These are phyloP conservation scores for Hyphodiscus sp. DNA, from an alignment of 2,329 filamentous ascomycete genomes.

Conservation along the genomic window DNA sequence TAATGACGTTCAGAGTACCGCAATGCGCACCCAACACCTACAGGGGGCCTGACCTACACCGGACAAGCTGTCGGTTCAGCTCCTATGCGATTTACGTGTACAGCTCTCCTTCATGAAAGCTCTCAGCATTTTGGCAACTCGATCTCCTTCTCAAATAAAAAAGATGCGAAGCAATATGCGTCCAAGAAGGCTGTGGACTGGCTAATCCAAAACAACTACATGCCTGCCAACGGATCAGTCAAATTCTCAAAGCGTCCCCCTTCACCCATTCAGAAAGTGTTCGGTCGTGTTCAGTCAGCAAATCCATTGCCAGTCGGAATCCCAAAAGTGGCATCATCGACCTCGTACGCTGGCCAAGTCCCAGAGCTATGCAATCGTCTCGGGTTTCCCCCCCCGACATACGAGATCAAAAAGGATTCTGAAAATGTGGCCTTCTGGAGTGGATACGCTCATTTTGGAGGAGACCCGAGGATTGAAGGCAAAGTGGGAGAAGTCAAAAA, in stretches of 20 bases:
- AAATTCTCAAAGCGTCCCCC: conserved; percentile 20
- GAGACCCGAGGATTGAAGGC: conserved; percentile 25
- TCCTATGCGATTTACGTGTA: conserved; percentile 17
- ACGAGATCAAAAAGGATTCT: conserved; percentile 15
- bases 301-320: not conserved
- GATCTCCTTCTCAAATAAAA: conserved; percentile 24
- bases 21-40: conserved; percentile 6
- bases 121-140: conserved; percentile 15
- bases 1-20: conserved; percentile 23
- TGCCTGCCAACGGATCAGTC: conserved; percentile 23
- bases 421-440: conserved; percentile 16
- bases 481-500: conserved; percentile 36
- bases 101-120: conserved; percentile 18
- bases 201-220: conserved; percentile 24
- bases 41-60: conserved; percentile 4
- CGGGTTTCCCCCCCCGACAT: conserved; percentile 21
- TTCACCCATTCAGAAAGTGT: not conserved
- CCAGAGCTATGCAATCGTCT: conserved; percentile 20
- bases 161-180: conserved; percentile 27
- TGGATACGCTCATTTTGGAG: conserved; percentile 25
- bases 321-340: not conserved
- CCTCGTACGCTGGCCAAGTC: conserved; percentile 15
- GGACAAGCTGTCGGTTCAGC: conserved; percentile 4
- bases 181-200: conserved; percentile 29
- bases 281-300: not conserved